Conservation (phyloP, 2,329 filamentous ascomycete species). For the Juglanconis sp. region DNA sequence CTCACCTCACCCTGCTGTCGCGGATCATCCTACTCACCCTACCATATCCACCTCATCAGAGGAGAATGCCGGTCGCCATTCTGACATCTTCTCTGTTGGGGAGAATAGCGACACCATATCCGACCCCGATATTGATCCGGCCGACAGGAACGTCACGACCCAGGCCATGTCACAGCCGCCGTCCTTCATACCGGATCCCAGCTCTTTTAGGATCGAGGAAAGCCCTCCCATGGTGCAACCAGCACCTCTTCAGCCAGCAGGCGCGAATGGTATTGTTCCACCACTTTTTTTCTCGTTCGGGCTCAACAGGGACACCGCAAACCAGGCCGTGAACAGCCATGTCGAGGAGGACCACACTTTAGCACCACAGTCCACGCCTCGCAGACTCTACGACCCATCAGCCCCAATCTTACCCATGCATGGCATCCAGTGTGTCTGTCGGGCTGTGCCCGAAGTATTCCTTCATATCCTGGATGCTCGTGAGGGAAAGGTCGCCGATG, state of each 20-base stretch:
- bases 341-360: neutral
- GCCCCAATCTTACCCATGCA: slow-evolving; percentile 5
- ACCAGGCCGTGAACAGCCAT: neutral
- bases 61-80: slow-evolving; percentile 9
- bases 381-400: slow-evolving; percentile 16
- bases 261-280: neutral
- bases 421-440: slow-evolving; percentile 3
- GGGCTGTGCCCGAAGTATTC: slow-evolving; percentile 9
- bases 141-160: neutral
- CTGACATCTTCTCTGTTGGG: slow-evolving; percentile 13
- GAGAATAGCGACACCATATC: slow-evolving; percentile 16
- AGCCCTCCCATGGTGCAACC: neutral
- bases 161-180: neutral
- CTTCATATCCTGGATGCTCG: slow-evolving; percentile 7
- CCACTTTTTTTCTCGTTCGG: neutral
- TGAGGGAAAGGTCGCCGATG: neutral
- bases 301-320: neutral
- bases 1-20: neutral
- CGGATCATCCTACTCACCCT: neutral
- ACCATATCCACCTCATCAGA: slow-evolving; percentile 16
- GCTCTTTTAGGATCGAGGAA: neutral
- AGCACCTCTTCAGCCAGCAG: neutral
- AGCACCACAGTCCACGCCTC: neutral
- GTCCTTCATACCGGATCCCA: neutral
- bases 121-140: slow-evolving; percentile 10